A percentile compares a stretch with the other conserved stretches of the same genome.
Conservation (phyloP, 2,329 filamentous ascomycete species). For the Zasmidium angulare region DNA sequence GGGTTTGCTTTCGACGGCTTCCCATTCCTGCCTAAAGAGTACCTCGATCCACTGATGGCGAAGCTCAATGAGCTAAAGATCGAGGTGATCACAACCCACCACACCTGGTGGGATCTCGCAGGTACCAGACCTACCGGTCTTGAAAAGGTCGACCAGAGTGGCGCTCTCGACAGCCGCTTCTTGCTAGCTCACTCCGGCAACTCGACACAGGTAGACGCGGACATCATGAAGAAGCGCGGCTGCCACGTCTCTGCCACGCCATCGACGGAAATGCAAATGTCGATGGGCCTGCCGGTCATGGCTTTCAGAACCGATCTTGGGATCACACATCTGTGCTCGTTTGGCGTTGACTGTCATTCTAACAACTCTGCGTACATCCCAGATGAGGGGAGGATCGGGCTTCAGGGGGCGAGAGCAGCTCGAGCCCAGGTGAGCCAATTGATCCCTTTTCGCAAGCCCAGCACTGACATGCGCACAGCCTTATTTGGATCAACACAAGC, state of each 20-base stretch:
- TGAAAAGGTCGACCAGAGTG: slow-evolving; percentile 35
- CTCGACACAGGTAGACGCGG: slow-evolving; percentile 35
- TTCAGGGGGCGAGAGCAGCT: background rate
- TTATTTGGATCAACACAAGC: background rate
- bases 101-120: slow-evolving; percentile 8
- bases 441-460: background rate
- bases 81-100: slow-evolving; percentile 47
- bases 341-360: slow-evolving; percentile 39
- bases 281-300: slow-evolving; percentile 38
- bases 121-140: slow-evolving; percentile 15
- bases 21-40: slow-evolving; percentile 39
- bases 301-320: slow-evolving; percentile 29
- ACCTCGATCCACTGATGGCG: slow-evolving; percentile 40
- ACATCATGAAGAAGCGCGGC: slow-evolving; percentile 35
- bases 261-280: slow-evolving; percentile 54
- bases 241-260: slow-evolving; percentile 48
- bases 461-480: background rate
- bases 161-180: slow-evolving; percentile 44
- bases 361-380: background rate
- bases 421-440: background rate
- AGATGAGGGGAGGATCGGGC: background rate
- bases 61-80: slow-evolving; percentile 38
- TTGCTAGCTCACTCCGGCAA: slow-evolving; percentile 45
- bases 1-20: slow-evolving; percentile 48
- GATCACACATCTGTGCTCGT: slow-evolving; percentile 14